Evolutionary conservation across 495 filamentous ascomycete species (phyloP), one percentile per base, ranked within the genome.

Genomic region (Penicillium psychrofluorescens): DNA sequence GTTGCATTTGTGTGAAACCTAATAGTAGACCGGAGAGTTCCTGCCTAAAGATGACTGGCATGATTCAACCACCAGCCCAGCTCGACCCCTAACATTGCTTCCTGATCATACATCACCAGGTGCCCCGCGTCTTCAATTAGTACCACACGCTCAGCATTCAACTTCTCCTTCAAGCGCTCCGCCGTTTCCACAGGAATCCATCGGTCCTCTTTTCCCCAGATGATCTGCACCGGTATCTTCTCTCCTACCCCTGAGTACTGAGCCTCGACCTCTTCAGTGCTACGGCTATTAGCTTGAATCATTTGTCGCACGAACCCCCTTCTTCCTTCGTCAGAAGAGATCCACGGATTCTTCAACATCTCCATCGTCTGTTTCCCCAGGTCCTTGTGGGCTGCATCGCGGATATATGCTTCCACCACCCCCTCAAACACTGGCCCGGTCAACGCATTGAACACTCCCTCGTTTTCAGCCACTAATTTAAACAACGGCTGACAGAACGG

Each of bases 41-140:
- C 22, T 22, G 6, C 4, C 22, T 22, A 22, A 22, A 22, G 22
- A 22, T 6, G 22, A 22, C 32, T 29, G 8, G 15, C 33, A 10
- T 11, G 16, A n/a, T 35, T 43, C 37, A 61, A 38, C 58, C 58
- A 65, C 44, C 39, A 44, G 0, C 45, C 54, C 11, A 64, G 27
- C 35, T 66, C 63, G n/a, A 58, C 45, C 11, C 49, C 58, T 10
- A 67, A 41, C 13, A 37, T 49, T 12, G 44, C 55, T 30, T 47
- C 49, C 37, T 68, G 60, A 44, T 68, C 64, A 49, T 50, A 59
- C 58, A 62, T 61, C 0, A 62, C 45, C 46, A 66, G 35, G 56
- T 66, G 64, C 0, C 64, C 64, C 6, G 61, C 64, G 9, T 49
- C 53, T 6, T 66, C 58, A 35, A 67, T 55, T 14, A 62, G 11